Percentiles rank a stretch among this genome's conserved stretches.
phyloP scores from a whole-genome alignment of 441 rosid genomes.

The Flueggea neowawraea region DNA sequence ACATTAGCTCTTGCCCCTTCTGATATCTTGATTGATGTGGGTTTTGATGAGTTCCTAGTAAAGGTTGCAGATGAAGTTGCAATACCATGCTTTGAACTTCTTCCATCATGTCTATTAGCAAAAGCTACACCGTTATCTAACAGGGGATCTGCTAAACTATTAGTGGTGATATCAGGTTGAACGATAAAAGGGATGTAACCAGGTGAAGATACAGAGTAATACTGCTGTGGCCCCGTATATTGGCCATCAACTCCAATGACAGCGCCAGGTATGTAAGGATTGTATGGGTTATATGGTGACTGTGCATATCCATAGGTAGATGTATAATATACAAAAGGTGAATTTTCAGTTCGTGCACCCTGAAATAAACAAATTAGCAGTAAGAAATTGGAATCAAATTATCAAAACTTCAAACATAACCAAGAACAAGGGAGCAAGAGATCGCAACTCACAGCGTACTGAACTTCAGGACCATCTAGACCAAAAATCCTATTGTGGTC shows the following conservation, averaged over 20 bases:
- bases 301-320: constrained; percentile 85
- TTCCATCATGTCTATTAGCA: constrained; percentile 39
- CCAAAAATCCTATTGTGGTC: constrained; percentile 78
- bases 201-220: constrained; percentile 55
- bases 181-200: constrained; percentile 50
- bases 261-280: constrained; percentile 93
- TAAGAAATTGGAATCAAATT: constrained; percentile 2
- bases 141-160: constrained; percentile 40
- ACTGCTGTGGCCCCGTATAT: constrained; percentile 60
- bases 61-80: constrained; percentile 46
- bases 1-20: constrained; percentile 40
- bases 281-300: constrained; percentile 86
- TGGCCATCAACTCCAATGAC: constrained; percentile 59
- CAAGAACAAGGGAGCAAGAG: background rate
- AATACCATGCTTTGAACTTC: constrained; percentile 40
- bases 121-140: constrained; percentile 38
- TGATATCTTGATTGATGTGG: constrained; percentile 30
- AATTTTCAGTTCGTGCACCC: constrained; percentile 80
- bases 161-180: constrained; percentile 48
- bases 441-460: constrained; percentile 50
- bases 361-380: constrained; percentile 22
- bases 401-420: background rate
- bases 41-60: constrained; percentile 42
- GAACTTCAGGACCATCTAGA: constrained; percentile 76
- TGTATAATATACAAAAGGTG: constrained; percentile 79